A percentile compares a stretch with the other conserved stretches of the same genome.
phyloP scores from a whole-genome alignment of 225 moss, liverwort and hornwort genomes.

The Antitrichia curtipendula region DNA sequence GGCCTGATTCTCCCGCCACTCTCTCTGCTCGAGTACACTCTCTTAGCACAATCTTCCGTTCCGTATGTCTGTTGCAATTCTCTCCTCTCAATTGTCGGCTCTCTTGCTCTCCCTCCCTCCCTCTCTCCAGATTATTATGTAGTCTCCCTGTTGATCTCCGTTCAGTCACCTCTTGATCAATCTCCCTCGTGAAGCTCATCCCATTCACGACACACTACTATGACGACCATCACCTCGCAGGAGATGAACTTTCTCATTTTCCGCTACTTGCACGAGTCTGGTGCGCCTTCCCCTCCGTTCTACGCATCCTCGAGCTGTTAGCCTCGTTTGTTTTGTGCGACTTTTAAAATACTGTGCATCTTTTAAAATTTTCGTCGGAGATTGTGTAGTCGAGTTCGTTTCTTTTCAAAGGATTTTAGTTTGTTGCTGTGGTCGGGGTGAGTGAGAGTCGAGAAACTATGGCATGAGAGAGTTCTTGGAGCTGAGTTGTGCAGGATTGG shows the following conservation, averaged over 20 bases:
- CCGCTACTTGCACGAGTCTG: constrained; percentile 94
- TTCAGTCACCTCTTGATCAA: neutral
- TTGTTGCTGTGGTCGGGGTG: neutral
- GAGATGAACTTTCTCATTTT: constrained; percentile 97
- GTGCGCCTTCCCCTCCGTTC: constrained; percentile 2
- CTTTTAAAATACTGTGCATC: neutral
- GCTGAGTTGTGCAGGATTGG: neutral
- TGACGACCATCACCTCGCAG: constrained; percentile 92
- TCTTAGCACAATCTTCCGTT: neutral
- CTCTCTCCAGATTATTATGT: neutral
- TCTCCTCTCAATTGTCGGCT: neutral
- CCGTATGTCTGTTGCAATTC: neutral
- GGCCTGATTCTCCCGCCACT: neutral
- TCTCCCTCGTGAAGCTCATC: neutral
- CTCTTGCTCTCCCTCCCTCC: neutral
- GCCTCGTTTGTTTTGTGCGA: neutral
- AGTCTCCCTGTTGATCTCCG: neutral
- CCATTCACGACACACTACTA: neutral
- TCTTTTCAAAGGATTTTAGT: neutral
- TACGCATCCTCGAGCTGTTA: neutral
- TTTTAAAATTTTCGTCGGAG: neutral
- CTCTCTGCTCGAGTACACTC: neutral
- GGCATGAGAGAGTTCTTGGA: neutral
- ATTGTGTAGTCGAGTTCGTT: neutral
- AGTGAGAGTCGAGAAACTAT: neutral